These are phyloP conservation scores for Pseudocercospora fuligena DNA, from an alignment of 2,329 filamentous ascomycete species.

Conservation along the genomic window DNA sequence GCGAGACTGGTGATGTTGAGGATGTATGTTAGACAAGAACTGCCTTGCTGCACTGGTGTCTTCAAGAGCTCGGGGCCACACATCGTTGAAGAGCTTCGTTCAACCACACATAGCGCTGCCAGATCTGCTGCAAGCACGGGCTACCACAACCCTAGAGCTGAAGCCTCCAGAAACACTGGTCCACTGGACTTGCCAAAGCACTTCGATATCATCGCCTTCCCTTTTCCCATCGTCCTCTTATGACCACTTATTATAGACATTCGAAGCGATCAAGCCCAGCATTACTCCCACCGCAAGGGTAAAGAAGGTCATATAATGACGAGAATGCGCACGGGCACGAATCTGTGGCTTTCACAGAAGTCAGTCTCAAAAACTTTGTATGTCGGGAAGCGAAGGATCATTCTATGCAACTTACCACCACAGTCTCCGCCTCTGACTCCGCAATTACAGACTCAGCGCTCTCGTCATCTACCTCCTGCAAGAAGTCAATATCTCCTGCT, in stretches of 20 bases:
- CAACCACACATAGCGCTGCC: too few relatives aligned
- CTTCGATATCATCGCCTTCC: neutral
- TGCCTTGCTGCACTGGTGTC: neutral
- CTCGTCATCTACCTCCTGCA: neutral
- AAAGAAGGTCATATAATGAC: neutral
- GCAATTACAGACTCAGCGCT: neutral
- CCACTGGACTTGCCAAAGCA: neutral
- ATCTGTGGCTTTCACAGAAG: neutral
- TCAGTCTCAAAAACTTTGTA: neutral
- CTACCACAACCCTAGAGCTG: neutral
- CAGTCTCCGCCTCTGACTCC: neutral
- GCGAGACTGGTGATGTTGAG: constrained; percentile 47
- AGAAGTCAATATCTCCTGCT: neutral
- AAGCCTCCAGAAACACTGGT: neutral
- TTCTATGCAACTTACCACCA: neutral
- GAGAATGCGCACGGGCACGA: neutral
- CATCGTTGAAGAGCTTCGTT: neutral
- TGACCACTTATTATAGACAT: neutral
- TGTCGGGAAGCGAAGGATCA: neutral
- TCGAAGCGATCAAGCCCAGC: neutral
- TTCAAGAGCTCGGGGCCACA: neutral
- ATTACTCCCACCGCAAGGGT: neutral
- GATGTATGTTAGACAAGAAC: constrained; percentile 43
- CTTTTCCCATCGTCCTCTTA: neutral
- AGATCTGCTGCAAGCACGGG: neutral